Base-by-base conservation (phyloP, 139 green algal genomes). In the Micractinium sp. region DNA sequence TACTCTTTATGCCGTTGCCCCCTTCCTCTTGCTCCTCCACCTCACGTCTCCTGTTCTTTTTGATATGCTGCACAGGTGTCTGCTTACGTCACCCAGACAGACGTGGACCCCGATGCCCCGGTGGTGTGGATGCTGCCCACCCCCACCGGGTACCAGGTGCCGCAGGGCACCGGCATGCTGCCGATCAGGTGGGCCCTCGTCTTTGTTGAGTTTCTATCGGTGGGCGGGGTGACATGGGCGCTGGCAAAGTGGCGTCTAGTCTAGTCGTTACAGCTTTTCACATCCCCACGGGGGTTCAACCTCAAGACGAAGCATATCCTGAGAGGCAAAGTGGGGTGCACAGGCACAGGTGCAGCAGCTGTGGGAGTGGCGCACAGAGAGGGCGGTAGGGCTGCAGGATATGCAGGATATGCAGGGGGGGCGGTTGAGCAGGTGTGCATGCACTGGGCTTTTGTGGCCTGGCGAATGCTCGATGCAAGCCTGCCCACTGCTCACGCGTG, bases 41-140 rank as follows among this genome's bases (percentile, higher is more conserved):
- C n/a, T n/a, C n/a, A n/a, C n/a, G n/a, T n/a, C n/a, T n/a, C n/a
- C n/a, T n/a, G n/a, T n/a, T n/a, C n/a, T n/a, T n/a, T n/a, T n/a
- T n/a, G n/a, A n/a, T n/a, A n/a, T 33, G 78, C 29, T 31, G 16
- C 31, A 20, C 91, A 93, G 91, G 93, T 95, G 35, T 87, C 92
- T 82, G 92, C 90, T 2, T 93, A 94, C 66, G 83, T 91, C 1
- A 88, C 91, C 19, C 39, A 90, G 41, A 82, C 82, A 16, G 91
- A 93, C 29, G 87, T 94, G 7, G 92, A 95, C 81, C 91, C 93
- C 0, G 73, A 89, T 38, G 92, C 82, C 2, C 39, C 81, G 0
- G 56, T 90, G 23, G 71, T 83, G 22, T 95, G 93, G 93, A 80
- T 95, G 79, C 25, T 66, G 13, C 77, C 82, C 5, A 60, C 63